phyloP scores from a whole-genome alignment of 1,139 yeast genomes.

The Scheffersomyces cryptocercus region DNA sequence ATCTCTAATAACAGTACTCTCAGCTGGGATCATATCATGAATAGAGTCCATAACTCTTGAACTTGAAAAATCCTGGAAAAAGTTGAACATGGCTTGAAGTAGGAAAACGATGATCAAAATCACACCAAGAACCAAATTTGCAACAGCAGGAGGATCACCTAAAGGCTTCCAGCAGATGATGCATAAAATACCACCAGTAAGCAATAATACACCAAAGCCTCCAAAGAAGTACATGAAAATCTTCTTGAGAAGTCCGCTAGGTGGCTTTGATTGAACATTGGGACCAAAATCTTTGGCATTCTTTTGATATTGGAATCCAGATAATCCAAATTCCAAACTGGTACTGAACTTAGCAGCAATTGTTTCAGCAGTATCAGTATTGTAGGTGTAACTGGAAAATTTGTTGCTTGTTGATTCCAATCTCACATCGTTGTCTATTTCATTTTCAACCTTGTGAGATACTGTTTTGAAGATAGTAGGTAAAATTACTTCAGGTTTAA shows the following conservation, averaged over 20 bases:
- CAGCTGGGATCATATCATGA: conserved; percentile 43
- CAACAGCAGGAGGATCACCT: conserved; percentile 50
- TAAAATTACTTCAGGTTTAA: conserved; percentile 28
- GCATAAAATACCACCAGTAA: conserved; percentile 48
- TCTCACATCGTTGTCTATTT: conserved; percentile 8
- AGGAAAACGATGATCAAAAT: conserved; percentile 45
- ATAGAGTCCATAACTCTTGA: conserved; percentile 53
- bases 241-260: conserved; percentile 30
- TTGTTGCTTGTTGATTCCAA: conserved; percentile 11
- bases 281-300: conserved; percentile 30
- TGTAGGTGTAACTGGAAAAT: conserved; percentile 26
- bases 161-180: conserved; percentile 52
- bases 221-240: conserved; percentile 46
- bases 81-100: conserved; percentile 51
- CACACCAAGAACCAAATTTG: conserved; percentile 49
- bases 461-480: conserved; percentile 40
- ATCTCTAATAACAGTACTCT: conserved; percentile 24
- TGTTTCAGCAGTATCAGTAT: conserved; percentile 20
- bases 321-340: conserved; percentile 19
- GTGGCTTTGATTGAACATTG: conserved; percentile 42
- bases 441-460: conserved; percentile 36
- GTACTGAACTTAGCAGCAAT: conserved; percentile 24
- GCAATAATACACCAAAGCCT: conserved; percentile 49
- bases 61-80: conserved; percentile 52
- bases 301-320: conserved; percentile 11